Evolutionary conservation across 2,329 filamentous ascomycete species (phyloP).

Genomic region (Xylariaceae sp.): DNA sequence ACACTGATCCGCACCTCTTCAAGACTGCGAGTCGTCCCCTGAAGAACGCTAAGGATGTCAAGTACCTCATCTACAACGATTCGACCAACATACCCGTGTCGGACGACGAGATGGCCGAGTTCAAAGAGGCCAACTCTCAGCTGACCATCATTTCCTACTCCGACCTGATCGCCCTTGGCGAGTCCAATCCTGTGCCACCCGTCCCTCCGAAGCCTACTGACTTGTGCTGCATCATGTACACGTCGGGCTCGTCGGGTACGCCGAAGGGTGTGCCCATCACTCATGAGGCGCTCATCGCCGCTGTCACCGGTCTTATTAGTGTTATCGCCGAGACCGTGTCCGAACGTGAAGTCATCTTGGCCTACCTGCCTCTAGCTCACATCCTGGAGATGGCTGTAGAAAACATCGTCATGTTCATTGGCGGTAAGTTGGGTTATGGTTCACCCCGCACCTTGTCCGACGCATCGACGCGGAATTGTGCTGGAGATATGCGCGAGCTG

Average conservation of each 20-base stretch:
- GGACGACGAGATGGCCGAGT: constrained; percentile 44
- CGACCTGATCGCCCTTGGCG: constrained; percentile 48
- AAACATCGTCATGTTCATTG: constrained; percentile 81
- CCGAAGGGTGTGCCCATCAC: constrained; percentile 84
- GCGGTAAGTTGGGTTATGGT: constrained; percentile 88
- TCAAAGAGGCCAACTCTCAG: constrained; percentile 48
- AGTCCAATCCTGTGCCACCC: constrained; percentile 63
- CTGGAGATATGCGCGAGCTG: constrained; percentile 89
- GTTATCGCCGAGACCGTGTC: constrained; percentile 73
- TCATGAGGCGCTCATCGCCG: constrained; percentile 73
- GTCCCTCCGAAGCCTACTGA: constrained; percentile 67
- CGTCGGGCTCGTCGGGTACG: constrained; percentile 80
- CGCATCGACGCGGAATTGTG: constrained; percentile 76
- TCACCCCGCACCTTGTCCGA: constrained; percentile 86
- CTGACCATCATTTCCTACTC: constrained; percentile 47
- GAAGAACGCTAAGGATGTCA: constrained; percentile 47
- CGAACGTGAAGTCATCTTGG: constrained; percentile 70
- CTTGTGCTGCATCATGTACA: constrained; percentile 78
- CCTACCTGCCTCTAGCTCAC: constrained; percentile 89
- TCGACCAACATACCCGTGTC: constrained; percentile 41
- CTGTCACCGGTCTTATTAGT: constrained; percentile 72
- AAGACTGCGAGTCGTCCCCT: constrained; percentile 51
- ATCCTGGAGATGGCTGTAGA: constrained; percentile 97
- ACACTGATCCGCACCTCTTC: constrained; percentile 73
- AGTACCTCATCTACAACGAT: constrained; percentile 57